These are phyloP conservation scores for Suillus cothurnatus DNA, from an alignment of 768 basidiomycete species.

Conservation along the genomic window DNA sequence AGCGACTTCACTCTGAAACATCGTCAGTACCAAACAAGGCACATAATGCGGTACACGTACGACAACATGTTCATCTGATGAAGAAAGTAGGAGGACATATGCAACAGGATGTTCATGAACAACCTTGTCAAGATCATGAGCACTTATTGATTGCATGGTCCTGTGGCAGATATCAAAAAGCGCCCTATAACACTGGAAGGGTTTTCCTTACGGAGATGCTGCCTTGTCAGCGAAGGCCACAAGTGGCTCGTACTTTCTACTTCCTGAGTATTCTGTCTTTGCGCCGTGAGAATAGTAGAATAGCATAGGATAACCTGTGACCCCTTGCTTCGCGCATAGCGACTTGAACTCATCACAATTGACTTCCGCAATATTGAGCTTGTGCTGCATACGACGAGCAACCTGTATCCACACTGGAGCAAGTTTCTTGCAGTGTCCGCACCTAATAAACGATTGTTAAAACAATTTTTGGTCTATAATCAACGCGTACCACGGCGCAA, in stretches of 20 bases:
- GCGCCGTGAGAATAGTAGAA: conserved; percentile 63
- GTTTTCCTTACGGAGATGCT: conserved; percentile 58
- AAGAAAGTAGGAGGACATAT: conserved; percentile 58
- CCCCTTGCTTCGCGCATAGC: conserved; percentile 65
- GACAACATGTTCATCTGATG: conserved; percentile 31
- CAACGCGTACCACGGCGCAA: conserved; percentile 75
- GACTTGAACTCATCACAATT: conserved; percentile 80
- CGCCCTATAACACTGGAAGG: background rate
- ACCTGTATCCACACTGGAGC: conserved; percentile 82
- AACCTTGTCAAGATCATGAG: conserved; percentile 44
- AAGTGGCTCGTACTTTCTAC: conserved; percentile 71
- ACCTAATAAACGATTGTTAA: conserved; percentile 44
- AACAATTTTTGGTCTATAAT: background rate
- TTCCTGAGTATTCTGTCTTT: conserved; percentile 75
- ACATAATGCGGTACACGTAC: conserved; percentile 25
- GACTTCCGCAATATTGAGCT: conserved; percentile 80
- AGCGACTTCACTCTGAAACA: conserved; percentile 50
- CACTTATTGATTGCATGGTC: conserved; percentile 40
- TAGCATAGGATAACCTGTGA: conserved; percentile 86
- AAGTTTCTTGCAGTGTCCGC: conserved; percentile 95
- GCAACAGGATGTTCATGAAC: conserved; percentile 51
- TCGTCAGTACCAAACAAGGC: conserved; percentile 2
- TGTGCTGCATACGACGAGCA: conserved; percentile 66
- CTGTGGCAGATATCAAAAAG: conserved; percentile 26
- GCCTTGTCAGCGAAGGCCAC: conserved; percentile 77